phyloP scores from a whole-genome alignment of 2,329 filamentous ascomycete species.

The Ophiostoma ulmi region DNA sequence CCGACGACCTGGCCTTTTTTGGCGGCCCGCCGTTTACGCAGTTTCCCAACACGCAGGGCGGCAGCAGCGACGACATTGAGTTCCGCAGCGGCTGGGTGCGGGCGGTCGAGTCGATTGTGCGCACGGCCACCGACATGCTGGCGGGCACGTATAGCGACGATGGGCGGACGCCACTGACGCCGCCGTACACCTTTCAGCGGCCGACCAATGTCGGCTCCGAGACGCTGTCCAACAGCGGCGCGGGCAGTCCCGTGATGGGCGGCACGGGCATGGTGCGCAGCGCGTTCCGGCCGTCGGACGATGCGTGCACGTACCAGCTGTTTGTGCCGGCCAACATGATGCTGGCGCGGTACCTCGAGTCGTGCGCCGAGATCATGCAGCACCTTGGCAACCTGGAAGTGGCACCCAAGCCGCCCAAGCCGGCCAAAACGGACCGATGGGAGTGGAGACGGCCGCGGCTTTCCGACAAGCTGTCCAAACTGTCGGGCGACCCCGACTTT shows the following conservation, averaged over 20 bases:
- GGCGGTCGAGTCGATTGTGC: slow-evolving; percentile 60
- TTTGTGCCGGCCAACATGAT: slow-evolving; percentile 75
- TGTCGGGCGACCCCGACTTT: slow-evolving; percentile 11
- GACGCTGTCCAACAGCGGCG: slow-evolving; percentile 61
- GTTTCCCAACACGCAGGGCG: background rate
- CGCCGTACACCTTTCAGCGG: slow-evolving; percentile 66
- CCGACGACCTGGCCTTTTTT: slow-evolving; percentile 62
- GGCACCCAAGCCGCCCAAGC: background rate
- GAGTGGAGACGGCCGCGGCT: background rate
- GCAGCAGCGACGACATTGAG: slow-evolving; percentile 52
- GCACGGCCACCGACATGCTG: slow-evolving; percentile 59
- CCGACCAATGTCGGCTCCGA: slow-evolving; percentile 63
- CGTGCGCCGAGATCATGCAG: slow-evolving; percentile 37
- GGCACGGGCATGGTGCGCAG: slow-evolving; percentile 68
- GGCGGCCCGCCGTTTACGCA: slow-evolving; percentile 37
- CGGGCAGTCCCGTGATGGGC: slow-evolving; percentile 65
- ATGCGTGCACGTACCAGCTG: slow-evolving; percentile 70
- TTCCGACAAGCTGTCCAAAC: background rate
- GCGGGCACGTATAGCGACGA: slow-evolving; percentile 57
- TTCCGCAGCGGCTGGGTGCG: slow-evolving; percentile 59
- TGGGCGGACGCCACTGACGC: slow-evolving; percentile 45
- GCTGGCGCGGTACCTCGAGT: slow-evolving; percentile 52
- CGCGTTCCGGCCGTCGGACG: slow-evolving; percentile 74
- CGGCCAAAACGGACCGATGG: slow-evolving; percentile 21
- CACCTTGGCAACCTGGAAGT: slow-evolving; percentile 21